phyloP scores from a whole-genome alignment of 108 stramenopile species.

The Nitzschia sp. region DNA sequence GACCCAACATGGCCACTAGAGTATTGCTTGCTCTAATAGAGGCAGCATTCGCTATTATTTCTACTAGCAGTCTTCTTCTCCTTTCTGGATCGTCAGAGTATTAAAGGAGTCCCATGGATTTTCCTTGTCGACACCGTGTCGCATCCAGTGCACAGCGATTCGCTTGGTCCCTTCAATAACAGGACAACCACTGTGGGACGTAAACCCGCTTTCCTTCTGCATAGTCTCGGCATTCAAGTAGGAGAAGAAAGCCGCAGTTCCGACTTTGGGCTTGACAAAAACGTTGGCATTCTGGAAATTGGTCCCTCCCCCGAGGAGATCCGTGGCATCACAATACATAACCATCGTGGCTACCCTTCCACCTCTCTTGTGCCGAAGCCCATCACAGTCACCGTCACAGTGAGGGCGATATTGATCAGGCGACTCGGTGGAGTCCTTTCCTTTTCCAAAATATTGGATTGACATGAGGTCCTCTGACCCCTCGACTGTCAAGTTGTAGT shows the following conservation, averaged over 20 bases:
- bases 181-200: conserved; percentile 88
- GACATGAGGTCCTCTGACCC: conserved; percentile 88
- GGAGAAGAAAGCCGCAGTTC: conserved; percentile 79
- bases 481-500: conserved; percentile 54
- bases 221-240: conserved; percentile 71
- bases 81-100: conserved; percentile 58
- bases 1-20: too few species aligned
- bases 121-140: conserved; percentile 75
- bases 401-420: conserved; percentile 87
- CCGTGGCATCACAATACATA: conserved; percentile 86
- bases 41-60: too few species aligned
- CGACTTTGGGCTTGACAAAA: conserved; percentile 73
- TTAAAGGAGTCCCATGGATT: conserved; percentile 84
- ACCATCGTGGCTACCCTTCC: conserved; percentile 92
- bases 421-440: conserved; percentile 49
- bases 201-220: conserved; percentile 66
- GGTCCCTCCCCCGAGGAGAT: conserved; percentile 68
- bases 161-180: conserved; percentile 86
- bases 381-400: conserved; percentile 91
- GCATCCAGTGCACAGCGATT: conserved; percentile 85
- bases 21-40: too few species aligned
- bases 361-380: conserved; percentile 59
- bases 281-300: conserved; percentile 83
- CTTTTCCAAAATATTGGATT: conserved; percentile 82
- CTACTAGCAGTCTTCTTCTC: conserved; percentile 20